These are phyloP conservation scores for Cardamine resedifolia DNA, from an alignment of 345 rosid genomes.

Conservation along the genomic window DNA sequence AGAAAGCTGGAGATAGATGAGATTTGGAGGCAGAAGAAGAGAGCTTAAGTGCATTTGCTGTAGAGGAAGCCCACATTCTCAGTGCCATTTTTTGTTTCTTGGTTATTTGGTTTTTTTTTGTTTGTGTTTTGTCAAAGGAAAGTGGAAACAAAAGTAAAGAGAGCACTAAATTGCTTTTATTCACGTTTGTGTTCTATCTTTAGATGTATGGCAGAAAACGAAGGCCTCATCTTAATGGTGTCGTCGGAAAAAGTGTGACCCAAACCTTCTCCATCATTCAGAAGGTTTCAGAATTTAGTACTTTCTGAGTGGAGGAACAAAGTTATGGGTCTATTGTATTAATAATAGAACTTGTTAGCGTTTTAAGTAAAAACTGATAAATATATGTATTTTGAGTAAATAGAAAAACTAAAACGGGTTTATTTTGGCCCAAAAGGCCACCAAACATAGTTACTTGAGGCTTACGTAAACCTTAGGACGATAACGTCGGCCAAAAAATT, in stretches of 20 bases:
- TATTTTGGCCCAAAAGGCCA: neutral
- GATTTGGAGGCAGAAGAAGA: slow-evolving; percentile 43
- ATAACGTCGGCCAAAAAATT: neutral
- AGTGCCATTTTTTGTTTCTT: slow-evolving; percentile 59
- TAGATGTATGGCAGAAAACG: slow-evolving; percentile 71
- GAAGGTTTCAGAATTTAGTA: neutral
- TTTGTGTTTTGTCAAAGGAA: slow-evolving; percentile 1
- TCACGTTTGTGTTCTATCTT: slow-evolving; percentile 44
- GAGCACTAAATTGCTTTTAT: slow-evolving; percentile 9
- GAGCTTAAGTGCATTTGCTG: slow-evolving; percentile 78
- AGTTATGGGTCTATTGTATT: neutral
- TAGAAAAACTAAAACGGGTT: neutral
- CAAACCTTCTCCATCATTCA: neutral
- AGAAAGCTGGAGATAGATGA: slow-evolving; percentile 47
- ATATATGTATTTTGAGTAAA: neutral
- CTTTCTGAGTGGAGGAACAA: neutral
- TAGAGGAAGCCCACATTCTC: slow-evolving; percentile 94
- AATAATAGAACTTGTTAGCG: neutral
- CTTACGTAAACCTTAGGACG: neutral
- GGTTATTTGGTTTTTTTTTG: slow-evolving; percentile 13
- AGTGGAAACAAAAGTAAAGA: slow-evolving; percentile 27
- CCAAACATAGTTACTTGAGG: neutral
- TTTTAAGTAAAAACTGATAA: neutral
- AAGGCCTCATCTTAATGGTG: slow-evolving; percentile 67
- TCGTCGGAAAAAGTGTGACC: slow-evolving; percentile 13